Evolutionary conservation across 805 yeast genomes (phyloP).

Genomic region (Candida berthetii): DNA sequence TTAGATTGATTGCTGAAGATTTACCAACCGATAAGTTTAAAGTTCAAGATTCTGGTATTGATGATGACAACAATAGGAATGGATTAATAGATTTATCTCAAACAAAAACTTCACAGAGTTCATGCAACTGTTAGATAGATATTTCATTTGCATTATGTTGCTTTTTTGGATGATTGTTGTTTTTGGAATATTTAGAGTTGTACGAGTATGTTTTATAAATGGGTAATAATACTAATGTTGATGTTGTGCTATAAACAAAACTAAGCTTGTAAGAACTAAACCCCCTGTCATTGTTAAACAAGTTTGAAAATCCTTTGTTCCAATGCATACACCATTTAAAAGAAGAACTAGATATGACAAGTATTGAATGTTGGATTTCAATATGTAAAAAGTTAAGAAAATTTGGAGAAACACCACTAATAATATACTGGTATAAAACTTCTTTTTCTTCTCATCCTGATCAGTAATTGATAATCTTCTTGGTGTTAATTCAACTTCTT

Average conservation of each 20-base stretch:
- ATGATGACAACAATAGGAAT: conserved; percentile 10
- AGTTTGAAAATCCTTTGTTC: background rate
- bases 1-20: conserved; percentile 37
- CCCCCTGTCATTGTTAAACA: background rate
- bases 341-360: background rate
- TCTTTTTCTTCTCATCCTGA: too few relatives aligned
- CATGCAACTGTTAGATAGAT: background rate
- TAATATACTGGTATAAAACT: too few relatives aligned
- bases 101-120: conserved; percentile 8
- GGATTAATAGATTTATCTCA: conserved; percentile 24
- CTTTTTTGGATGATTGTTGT: too few relatives aligned
- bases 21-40: conserved; percentile 30
- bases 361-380: background rate
- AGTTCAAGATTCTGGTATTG: conserved; percentile 10
- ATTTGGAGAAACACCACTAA: background rate
- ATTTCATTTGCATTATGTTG: background rate
- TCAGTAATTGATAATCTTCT: background rate
- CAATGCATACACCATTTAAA: background rate
- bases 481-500: background rate
- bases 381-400: background rate
- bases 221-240: background rate
- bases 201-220: too few relatives aligned
- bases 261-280: background rate
- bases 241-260: background rate
- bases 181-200: too few relatives aligned